Evolutionary conservation across 1,284 basidiomycete species (phyloP).

Genomic region (Ganoderma leucocontextum): DNA sequence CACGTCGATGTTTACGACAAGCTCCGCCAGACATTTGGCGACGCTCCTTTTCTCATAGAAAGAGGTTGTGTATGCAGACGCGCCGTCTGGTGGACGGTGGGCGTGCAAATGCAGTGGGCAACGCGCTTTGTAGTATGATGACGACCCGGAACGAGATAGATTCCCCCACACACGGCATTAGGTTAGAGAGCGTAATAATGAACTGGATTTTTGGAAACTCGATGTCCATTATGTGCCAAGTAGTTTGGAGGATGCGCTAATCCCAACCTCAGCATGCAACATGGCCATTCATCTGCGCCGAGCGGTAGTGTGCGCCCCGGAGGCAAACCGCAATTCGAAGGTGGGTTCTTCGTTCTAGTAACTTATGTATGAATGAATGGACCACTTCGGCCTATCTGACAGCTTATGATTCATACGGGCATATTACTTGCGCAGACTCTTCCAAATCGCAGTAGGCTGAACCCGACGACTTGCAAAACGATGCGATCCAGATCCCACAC

Average conservation of each 20-base stretch:
- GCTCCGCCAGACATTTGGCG: background rate
- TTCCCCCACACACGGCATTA: conserved; percentile 16
- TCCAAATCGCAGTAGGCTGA: no score
- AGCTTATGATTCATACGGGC: no score
- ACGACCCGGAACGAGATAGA: conserved; percentile 20
- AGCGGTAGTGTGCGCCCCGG: no score
- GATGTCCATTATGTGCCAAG: background rate
- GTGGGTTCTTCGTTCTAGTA: no score
- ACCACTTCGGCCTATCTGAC: no score
- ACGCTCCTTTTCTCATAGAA: conserved; percentile 6
- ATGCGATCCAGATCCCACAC: background rate
- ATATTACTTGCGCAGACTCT: no score
- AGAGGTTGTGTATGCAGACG: background rate
- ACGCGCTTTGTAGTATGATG: conserved; percentile 16
- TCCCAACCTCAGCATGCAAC: no score
- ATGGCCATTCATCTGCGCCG: no score
- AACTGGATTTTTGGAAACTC: conserved; percentile 13
- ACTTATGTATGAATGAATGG: no score
- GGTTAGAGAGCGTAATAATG: conserved; percentile 33
- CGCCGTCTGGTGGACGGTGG: background rate
- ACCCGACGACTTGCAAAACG: no score
- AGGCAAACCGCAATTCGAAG: no score
- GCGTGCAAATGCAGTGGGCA: conserved; percentile 11
- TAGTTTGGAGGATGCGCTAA: no score
- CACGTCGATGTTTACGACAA: background rate